Evolutionary conservation across 2,329 filamentous ascomycete species (phyloP).

Genomic region (Calonectria pseudoturangicola): DNA sequence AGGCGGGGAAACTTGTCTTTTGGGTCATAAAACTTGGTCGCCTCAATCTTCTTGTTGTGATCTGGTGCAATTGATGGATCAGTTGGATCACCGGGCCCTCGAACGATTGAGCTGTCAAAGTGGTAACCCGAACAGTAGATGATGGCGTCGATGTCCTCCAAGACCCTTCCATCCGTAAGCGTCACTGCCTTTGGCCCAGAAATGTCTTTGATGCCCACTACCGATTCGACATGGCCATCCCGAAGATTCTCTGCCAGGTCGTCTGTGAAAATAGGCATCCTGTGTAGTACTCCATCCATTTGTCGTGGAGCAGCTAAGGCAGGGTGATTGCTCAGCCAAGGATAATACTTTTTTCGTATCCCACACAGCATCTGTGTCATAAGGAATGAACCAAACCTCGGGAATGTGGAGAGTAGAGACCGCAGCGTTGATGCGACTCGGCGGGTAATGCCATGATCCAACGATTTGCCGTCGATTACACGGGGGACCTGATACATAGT

Average conservation of each 20-base stretch:
- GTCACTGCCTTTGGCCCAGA: slow-evolving; percentile 54
- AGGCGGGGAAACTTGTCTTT: slow-evolving; percentile 54
- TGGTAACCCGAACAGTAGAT: slow-evolving; percentile 59
- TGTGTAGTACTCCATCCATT: slow-evolving; percentile 49
- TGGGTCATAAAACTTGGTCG: slow-evolving; percentile 47
- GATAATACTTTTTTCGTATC: slow-evolving; percentile 48
- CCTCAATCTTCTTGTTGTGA: slow-evolving; percentile 49
- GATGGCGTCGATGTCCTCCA: slow-evolving; percentile 59
- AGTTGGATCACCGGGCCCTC: slow-evolving; percentile 55
- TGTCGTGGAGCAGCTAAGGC: slow-evolving; percentile 42
- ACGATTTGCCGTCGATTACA: slow-evolving; percentile 58
- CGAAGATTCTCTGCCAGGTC: slow-evolving; percentile 55
- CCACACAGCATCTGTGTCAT: slow-evolving; percentile 47
- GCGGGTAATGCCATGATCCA: slow-evolving; percentile 59
- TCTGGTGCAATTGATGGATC: slow-evolving; percentile 54
- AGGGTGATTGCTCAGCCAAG: slow-evolving; percentile 43
- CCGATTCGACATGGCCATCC: slow-evolving; percentile 53
- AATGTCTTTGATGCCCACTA: slow-evolving; percentile 55
- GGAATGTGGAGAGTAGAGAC: slow-evolving; percentile 39
- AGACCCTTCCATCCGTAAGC: slow-evolving; percentile 55
- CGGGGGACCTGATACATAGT: slow-evolving; percentile 51
- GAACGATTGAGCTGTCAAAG: slow-evolving; percentile 55
- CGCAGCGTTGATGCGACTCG: slow-evolving; percentile 51
- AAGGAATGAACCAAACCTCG: slow-evolving; percentile 36
- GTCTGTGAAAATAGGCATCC: slow-evolving; percentile 55